Conservation (phyloP, 225 moss, liverwort and hornwort genomes). For the Asterella californica region DNA sequence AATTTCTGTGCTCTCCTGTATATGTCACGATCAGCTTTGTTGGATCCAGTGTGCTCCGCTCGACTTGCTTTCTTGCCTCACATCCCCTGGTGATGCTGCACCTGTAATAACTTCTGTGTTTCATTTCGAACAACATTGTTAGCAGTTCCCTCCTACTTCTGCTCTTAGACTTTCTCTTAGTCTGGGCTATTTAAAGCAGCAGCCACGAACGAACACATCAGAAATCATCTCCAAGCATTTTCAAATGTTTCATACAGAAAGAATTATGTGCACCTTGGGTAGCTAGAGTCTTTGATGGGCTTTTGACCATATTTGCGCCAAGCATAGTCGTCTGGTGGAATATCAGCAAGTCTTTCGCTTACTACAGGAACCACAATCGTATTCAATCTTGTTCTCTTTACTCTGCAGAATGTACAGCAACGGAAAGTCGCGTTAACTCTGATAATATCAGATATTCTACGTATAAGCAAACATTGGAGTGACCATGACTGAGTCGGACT, state of each 20-base stretch:
- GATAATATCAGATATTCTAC: too few species aligned
- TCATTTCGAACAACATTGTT: background rate
- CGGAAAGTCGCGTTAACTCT: too few species aligned
- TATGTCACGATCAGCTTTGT: slow-evolving; percentile 82
- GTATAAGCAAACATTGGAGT: too few species aligned
- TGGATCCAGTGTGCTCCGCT: slow-evolving; percentile 69
- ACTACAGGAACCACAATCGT: slow-evolving; percentile 75
- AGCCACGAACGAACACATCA: background rate
- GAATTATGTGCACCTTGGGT: slow-evolving; percentile 46
- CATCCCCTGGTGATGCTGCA: slow-evolving; percentile 90
- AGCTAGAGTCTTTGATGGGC: slow-evolving; percentile 84
- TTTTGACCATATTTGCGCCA: slow-evolving; percentile 98
- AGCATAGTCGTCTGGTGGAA: slow-evolving; percentile 83
- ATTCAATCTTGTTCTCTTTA: slow-evolving; percentile 4
- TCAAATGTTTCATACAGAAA: background rate
- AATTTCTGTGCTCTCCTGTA: slow-evolving; percentile 79
- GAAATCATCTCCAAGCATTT: background rate
- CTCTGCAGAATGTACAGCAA: background rate
- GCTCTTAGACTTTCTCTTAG: background rate
- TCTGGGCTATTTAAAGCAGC: background rate
- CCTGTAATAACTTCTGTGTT: slow-evolving; percentile 82
- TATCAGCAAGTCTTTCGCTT: slow-evolving; percentile 81
- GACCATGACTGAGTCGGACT: too few species aligned
- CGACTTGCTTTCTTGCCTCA: slow-evolving; percentile 85
- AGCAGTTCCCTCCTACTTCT: background rate